These are phyloP conservation scores for Jaenimonas drosophilae DNA, from an alignment of 208 protist genomes.

Conservation along the genomic window DNA sequence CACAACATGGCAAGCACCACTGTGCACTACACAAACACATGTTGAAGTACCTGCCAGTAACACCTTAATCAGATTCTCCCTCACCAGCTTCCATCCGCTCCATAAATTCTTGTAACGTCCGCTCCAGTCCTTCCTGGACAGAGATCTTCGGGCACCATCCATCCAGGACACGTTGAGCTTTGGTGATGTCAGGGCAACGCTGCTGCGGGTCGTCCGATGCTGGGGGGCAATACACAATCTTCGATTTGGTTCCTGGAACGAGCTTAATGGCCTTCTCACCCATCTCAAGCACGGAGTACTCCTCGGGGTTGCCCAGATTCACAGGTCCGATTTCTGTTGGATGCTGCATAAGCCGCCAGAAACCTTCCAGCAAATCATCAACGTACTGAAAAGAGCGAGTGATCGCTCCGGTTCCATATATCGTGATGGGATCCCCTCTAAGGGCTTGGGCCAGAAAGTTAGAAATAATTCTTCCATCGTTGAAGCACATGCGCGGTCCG, in stretches of 20 bases:
- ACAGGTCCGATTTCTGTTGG: conserved; percentile 46
- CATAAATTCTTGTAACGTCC: conserved; percentile 31
- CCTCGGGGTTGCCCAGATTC: conserved; percentile 67
- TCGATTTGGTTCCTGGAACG: conserved; percentile 30
- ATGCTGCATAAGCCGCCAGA: conserved; percentile 35
- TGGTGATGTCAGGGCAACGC: conserved; percentile 46
- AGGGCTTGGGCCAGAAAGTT: conserved; percentile 94
- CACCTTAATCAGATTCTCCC: too few relatives aligned
- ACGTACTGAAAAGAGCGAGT: conserved; percentile 89
- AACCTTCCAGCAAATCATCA: conserved; percentile 54
- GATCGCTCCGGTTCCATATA: conserved; percentile 89
- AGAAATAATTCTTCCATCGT: conserved; percentile 92
- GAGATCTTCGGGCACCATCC: conserved; percentile 38
- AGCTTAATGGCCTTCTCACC: conserved; percentile 24
- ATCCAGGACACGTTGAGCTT: conserved; percentile 29
- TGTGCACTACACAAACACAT: too few relatives aligned
- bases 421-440: conserved; percentile 63
- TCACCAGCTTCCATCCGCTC: conserved; percentile 5
- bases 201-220: conserved; percentile 49
- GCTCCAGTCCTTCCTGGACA: conserved; percentile 29
- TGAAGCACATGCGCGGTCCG: conserved; percentile 90
- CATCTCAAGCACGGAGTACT: conserved; percentile 56
- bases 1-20: too few relatives aligned
- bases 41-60: too few relatives aligned
- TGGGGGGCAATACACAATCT: conserved; percentile 26